Base-by-base conservation (phyloP, 352 stramenopile species). In the Globisporangium splendens region DNA sequence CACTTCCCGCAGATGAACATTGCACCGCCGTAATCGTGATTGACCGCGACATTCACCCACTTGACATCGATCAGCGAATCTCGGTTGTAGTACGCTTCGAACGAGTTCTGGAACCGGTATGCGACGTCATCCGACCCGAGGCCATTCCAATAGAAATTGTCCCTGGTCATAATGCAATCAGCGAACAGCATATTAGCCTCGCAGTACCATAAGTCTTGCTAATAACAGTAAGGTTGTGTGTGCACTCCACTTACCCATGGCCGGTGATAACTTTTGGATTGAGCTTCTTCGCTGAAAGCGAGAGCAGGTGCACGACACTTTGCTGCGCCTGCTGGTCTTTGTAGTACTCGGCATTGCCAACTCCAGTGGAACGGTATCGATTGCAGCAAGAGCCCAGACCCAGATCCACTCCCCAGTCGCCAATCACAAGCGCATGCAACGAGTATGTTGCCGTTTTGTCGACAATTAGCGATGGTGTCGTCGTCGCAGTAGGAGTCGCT, bases 141-240 rank as follows among this genome's bases (percentile, higher is more conserved):
- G 2, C 81, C 78, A 39, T 89, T 87, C 81, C 81, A 89, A 60
- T 91, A 91, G 47, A 89, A 81, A 52, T 73, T 86, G 48, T 84
- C 73, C n/a, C n/a, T n/a, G n/a, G n/a, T n/a, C n/a, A n/a, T n/a
- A n/a, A n/a, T n/a, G n/a, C n/a, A n/a, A n/a, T n/a, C n/a, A n/a
- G n/a, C n/a, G n/a, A n/a, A n/a, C n/a, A n/a, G n/a, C n/a, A n/a
- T n/a, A n/a, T n/a, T n/a, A n/a, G n/a, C n/a, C n/a, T n/a, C n/a
- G n/a, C n/a, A n/a, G n/a, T n/a, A n/a, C n/a, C n/a, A n/a, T n/a
- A n/a, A n/a, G n/a, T n/a, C n/a, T n/a, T n/a, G n/a, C n/a, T 3
- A 54, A 47, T 13, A 12, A 2, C 10, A 17, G 15, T 18, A 11
- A 44, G 10, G 15, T 51, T 2, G n/a, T n/a, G 11, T 43, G 28